Evolutionary conservation across 2,329 filamentous ascomycete species (phyloP), one percentile per base, ranked within the genome.

Genomic region (Talaromyces sp.): DNA sequence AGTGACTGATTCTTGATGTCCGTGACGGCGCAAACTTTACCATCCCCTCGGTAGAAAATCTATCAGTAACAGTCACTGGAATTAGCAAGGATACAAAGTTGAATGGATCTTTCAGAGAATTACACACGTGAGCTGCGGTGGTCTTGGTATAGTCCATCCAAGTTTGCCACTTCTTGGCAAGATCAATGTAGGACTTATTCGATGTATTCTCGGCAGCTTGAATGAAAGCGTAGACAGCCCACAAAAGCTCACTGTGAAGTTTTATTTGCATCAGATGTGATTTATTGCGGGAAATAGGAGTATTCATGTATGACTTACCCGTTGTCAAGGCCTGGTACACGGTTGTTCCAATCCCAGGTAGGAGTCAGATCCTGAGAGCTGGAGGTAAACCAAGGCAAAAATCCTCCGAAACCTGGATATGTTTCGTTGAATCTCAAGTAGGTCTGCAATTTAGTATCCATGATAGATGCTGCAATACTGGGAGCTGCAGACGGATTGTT

Each of bases 211-310:
- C 73, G 0, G 80, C 71, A 0, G 74, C 78, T 49, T 79, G 73
- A 19, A 80, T 75, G 22, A 73, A 76, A 14, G 74, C 78, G 60
- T 81, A 81, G 0, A 81, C 77, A 9, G 78, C 79, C 79, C 79
- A 81, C 0, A 80, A 65, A 0, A 81, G 72, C 65, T 81, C 78
- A 43, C 76, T 79, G 13, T n/a, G 27, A 8, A 10, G 10, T 24
- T 3, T 45, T 27, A 16, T 16, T 16, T 16, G 6, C 22, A 16
- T 50, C 47, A 50, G 47, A 6, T 16, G 47, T 6, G 13, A 50
- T 14, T 6, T 5, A 2, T 27, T 16, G 22, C 13, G 24, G 47
- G 4, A 27, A 47, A 27, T 31, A 37, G 31, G 31, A 56, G 52
- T 37, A 13, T 13, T 56, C 19, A 56, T 37, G 11, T 6, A 19